Percentiles rank a stretch among this genome's conserved stretches.
Conservation (phyloP, 768 basidiomycete genomes). For the Leccinellum albellum region DNA sequence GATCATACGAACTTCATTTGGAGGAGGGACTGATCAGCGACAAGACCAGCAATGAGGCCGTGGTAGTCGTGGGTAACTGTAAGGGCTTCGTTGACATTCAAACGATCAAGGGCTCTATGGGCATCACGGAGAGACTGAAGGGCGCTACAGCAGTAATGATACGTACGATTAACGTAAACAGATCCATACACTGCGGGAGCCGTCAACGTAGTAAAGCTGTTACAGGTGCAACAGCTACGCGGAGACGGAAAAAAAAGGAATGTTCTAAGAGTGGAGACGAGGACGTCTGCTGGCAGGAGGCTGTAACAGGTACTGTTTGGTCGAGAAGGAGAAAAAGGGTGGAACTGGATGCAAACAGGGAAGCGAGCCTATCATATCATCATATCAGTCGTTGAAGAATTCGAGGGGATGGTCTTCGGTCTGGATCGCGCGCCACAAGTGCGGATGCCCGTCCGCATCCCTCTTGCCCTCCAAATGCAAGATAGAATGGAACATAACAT, state of each 20-base stretch:
- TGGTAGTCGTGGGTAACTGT: slow-evolving; percentile 2
- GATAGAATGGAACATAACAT: slow-evolving; percentile 69
- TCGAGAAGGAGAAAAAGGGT: slow-evolving; percentile 1
- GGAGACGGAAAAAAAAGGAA: slow-evolving; percentile 2
- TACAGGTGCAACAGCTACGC: slow-evolving; percentile 2
- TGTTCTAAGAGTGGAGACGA: slow-evolving; percentile 1
- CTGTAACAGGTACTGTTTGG: slow-evolving; percentile 20
- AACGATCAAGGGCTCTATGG: slow-evolving; percentile 1
- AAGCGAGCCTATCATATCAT: neutral
- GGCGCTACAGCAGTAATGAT: neutral
- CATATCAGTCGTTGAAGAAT: slow-evolving; percentile 27
- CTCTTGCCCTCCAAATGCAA: slow-evolving; percentile 55
- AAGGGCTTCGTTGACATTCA: neutral
- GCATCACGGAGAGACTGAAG: neutral
- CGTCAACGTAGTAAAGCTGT: neutral
- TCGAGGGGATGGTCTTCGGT: slow-evolving; percentile 48
- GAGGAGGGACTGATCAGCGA: neutral
- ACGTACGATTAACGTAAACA: slow-evolving; percentile 10
- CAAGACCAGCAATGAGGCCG: neutral
- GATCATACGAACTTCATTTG: neutral
- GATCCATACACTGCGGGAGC: slow-evolving; percentile 5
- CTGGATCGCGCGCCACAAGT: slow-evolving; percentile 65
- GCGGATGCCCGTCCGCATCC: slow-evolving; percentile 46
- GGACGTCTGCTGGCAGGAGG: slow-evolving; percentile 8
- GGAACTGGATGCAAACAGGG: neutral